These are phyloP conservation scores for Aspergillus sergii DNA, from an alignment of 2,329 filamentous ascomycete species.

Conservation along the genomic window DNA sequence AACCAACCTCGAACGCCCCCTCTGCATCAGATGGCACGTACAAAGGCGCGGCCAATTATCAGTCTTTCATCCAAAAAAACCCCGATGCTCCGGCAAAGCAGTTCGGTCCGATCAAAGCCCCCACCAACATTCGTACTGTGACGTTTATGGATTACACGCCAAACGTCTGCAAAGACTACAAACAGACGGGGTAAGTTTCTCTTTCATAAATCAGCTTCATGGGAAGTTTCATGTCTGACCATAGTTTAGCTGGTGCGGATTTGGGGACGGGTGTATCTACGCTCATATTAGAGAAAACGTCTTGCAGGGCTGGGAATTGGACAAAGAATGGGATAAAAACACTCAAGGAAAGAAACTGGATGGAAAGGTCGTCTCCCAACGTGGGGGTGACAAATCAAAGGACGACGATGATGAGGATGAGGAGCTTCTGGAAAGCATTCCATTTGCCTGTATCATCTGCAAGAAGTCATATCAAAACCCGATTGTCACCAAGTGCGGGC, in stretches of 20 bases:
- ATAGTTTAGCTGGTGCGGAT: conserved; percentile 31
- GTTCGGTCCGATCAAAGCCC: conserved; percentile 81
- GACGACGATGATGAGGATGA: conserved; percentile 64
- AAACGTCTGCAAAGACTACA: conserved; percentile 95
- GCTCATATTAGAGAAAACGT: conserved; percentile 65
- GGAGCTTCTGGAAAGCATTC: conserved; percentile 77
- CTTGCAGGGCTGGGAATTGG: conserved; percentile 93
- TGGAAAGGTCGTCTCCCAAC: conserved; percentile 53
- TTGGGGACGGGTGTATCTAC: conserved; percentile 77
- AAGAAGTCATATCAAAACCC: conserved; percentile 75
- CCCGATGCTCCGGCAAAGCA: conserved; percentile 69
- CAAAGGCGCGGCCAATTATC: conserved; percentile 72
- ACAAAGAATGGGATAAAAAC: conserved; percentile 87
- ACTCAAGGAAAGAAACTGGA: conserved; percentile 59
- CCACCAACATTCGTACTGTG: conserved; percentile 86
- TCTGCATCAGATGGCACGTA: conserved; percentile 66
- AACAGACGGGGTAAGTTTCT: conserved; percentile 68
- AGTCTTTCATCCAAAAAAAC: conserved; percentile 78
- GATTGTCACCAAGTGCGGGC: conserved; percentile 84
- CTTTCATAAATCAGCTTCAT: not conserved
- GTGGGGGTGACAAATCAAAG: conserved; percentile 43
- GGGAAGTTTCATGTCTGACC: not conserved
- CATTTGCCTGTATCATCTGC: conserved; percentile 89
- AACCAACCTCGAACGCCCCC: conserved; percentile 15
- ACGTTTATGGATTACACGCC: conserved; percentile 89